Evolutionary conservation across 371 early-diverging fungal species (phyloP).

Genomic region (Thermomucor indicae-seudaticae): DNA sequence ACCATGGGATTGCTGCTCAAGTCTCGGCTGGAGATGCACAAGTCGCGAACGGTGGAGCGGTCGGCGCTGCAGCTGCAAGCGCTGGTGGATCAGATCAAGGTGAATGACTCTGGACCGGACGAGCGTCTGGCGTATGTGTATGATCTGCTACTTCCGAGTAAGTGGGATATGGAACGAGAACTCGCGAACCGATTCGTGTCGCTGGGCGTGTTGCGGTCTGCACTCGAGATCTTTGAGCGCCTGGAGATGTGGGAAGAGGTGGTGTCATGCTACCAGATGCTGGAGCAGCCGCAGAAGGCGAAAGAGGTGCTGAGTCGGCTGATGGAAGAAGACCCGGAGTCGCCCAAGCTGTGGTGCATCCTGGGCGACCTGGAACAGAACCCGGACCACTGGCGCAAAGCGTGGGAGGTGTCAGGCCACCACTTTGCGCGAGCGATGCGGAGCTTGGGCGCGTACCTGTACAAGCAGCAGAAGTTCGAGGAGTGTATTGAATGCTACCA

Average conservation of each 20-base stretch:
- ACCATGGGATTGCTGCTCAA: slow-evolving; percentile 89
- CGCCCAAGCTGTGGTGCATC: slow-evolving; percentile 83
- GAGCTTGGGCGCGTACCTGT: slow-evolving; percentile 81
- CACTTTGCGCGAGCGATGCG: slow-evolving; percentile 93
- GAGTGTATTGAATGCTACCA: slow-evolving; percentile 59
- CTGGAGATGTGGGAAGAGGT: slow-evolving; percentile 94
- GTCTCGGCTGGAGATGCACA: slow-evolving; percentile 85
- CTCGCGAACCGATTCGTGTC: slow-evolving; percentile 80
- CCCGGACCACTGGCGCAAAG: slow-evolving; percentile 74
- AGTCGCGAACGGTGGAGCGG: slow-evolving; percentile 88
- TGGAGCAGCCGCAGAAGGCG: slow-evolving; percentile 81
- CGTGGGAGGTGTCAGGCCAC: slow-evolving; percentile 84
- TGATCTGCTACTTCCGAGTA: slow-evolving; percentile 75
- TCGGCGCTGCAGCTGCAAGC: slow-evolving; percentile 90
- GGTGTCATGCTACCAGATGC: slow-evolving; percentile 77
- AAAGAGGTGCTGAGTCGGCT: slow-evolving; percentile 67
- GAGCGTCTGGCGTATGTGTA: slow-evolving; percentile 84
- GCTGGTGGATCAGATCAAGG: slow-evolving; percentile 85
- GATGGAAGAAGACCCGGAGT: slow-evolving; percentile 60
- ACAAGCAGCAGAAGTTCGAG: slow-evolving; percentile 51
- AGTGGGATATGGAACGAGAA: slow-evolving; percentile 95
- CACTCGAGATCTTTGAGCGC: slow-evolving; percentile 89
- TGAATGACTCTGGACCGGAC: slow-evolving; percentile 69
- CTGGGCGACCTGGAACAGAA: slow-evolving; percentile 85
- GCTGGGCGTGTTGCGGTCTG: slow-evolving; percentile 84